Conservation (phyloP, 345 rosid genomes). For the Isatis tinctoria region DNA sequence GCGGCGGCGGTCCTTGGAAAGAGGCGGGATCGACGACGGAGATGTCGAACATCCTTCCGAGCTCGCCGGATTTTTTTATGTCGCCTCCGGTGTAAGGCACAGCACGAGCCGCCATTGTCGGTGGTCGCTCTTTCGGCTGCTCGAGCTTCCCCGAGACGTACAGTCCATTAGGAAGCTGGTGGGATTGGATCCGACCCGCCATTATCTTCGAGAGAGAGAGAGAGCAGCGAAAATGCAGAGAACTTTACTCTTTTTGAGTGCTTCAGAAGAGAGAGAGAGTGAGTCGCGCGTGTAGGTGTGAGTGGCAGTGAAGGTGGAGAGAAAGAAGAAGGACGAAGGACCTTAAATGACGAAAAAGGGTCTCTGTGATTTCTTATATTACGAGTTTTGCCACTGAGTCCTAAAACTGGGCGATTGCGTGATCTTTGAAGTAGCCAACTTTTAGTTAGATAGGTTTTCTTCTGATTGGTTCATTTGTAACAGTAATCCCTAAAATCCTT, state of each 20-base stretch:
- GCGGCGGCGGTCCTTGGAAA: slow-evolving; percentile 34
- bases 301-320: slow-evolving; percentile 27
- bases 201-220: slow-evolving; percentile 41
- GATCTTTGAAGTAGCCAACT: slow-evolving; percentile 12
- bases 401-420: background rate
- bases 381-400: slow-evolving; percentile 27
- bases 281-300: slow-evolving; percentile 26
- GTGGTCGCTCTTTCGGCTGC: slow-evolving; percentile 63
- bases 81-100: slow-evolving; percentile 93
- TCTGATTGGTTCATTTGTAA: slow-evolving; percentile 24
- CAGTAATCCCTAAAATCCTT: slow-evolving; percentile 15
- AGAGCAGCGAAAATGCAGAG: slow-evolving; percentile 6
- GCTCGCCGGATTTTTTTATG: slow-evolving; percentile 89
- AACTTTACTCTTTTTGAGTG: slow-evolving; percentile 36
- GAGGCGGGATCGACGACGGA: slow-evolving; percentile 46
- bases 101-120: slow-evolving; percentile 76
- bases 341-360: slow-evolving; percentile 33
- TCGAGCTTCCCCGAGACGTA: slow-evolving; percentile 80
- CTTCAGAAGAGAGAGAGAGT: slow-evolving; percentile 28
- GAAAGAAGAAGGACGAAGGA: slow-evolving; percentile 8
- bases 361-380: background rate
- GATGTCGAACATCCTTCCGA: slow-evolving; percentile 92
- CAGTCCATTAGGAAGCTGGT: slow-evolving; percentile 81
- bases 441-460: background rate
- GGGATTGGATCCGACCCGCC: slow-evolving; percentile 79